Percentiles rank a stretch among this genome's conserved stretches.
Conservation (phyloP, 371 early-diverging fungal genomes). For the Vairimorpha ceranae region DNA sequence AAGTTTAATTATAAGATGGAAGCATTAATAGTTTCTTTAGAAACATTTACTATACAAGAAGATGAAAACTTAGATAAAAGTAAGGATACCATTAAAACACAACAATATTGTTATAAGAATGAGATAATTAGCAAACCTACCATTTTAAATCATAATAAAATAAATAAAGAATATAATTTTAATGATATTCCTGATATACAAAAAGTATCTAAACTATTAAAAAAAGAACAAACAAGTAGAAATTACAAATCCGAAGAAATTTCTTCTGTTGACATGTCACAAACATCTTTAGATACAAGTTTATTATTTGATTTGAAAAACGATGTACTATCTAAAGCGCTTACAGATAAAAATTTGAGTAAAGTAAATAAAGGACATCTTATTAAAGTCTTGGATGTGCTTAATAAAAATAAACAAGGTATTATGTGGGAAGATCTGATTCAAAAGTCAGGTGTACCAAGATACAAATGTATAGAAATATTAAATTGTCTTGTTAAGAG, state of each 20-base stretch:
- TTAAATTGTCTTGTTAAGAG: conserved; percentile 26
- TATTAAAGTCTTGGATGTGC: conserved; percentile 23
- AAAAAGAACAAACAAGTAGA: conserved; percentile 1
- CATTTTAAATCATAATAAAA: too few species aligned
- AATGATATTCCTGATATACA: too few species aligned
- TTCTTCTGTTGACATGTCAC: neutral
- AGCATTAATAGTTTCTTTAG: conserved; percentile 25
- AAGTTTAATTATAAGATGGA: conserved; percentile 31
- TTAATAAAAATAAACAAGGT: conserved; percentile 25
- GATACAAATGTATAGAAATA: conserved; percentile 45
- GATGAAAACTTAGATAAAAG: neutral
- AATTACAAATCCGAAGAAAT: neutral
- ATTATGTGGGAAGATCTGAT: conserved; percentile 25
- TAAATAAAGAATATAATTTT: too few species aligned
- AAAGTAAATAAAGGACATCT: conserved; percentile 2
- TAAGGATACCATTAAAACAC: neutral
- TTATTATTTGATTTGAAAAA: neutral
- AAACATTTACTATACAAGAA: conserved; percentile 16
- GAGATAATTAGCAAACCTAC: too few species aligned
- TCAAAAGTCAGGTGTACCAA: conserved; percentile 26
- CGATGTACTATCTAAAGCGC: neutral
- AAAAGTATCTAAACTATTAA: neutral
- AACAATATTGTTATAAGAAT: too few species aligned
- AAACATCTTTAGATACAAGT: neutral
- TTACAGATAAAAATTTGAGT: neutral